Evolutionary conservation across 2,329 filamentous ascomycete species (phyloP).

Genomic region (Colletotrichum chrysophilum): DNA sequence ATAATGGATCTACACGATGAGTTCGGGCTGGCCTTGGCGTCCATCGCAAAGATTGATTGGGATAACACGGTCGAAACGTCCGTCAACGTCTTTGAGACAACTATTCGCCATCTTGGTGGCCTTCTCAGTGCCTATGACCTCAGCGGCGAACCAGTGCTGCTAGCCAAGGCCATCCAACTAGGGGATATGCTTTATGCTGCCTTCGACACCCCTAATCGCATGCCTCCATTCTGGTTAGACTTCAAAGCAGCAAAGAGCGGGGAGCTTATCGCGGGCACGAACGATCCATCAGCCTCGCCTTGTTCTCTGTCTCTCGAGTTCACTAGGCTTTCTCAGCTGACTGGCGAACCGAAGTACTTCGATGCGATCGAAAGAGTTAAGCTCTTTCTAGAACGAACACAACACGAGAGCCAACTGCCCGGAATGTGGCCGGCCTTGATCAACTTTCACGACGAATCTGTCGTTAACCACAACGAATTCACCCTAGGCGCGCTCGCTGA

Average conservation of each 20-base stretch:
- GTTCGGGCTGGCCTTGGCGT: slow-evolving; percentile 49
- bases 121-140: slow-evolving; percentile 73
- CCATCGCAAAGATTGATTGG: slow-evolving; percentile 55
- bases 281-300: slow-evolving; percentile 49
- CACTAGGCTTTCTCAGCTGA: slow-evolving; percentile 75
- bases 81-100: slow-evolving; percentile 71
- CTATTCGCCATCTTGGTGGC: slow-evolving; percentile 73
- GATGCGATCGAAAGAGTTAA: slow-evolving; percentile 74
- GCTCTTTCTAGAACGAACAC: slow-evolving; percentile 67
- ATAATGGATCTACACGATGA: slow-evolving; percentile 58
- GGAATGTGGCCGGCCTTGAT: slow-evolving; percentile 76
- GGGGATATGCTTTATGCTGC: slow-evolving; percentile 69
- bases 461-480: slow-evolving; percentile 30
- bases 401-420: slow-evolving; percentile 71
- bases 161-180: slow-evolving; percentile 67
- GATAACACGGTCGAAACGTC: slow-evolving; percentile 46
- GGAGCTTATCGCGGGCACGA: slow-evolving; percentile 6
- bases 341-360: slow-evolving; percentile 75
- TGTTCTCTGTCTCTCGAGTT: slow-evolving; percentile 77
- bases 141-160: slow-evolving; percentile 57
- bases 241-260: slow-evolving; percentile 12
- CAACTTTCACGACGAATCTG: slow-evolving; percentile 60
- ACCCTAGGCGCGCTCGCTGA: slow-evolving; percentile 46
- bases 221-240: slow-evolving; percentile 50
- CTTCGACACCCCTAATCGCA: slow-evolving; percentile 71